These are phyloP conservation scores for Pythium monospermum DNA, from an alignment of 352 stramenopile genomes.

Conservation along the genomic window DNA sequence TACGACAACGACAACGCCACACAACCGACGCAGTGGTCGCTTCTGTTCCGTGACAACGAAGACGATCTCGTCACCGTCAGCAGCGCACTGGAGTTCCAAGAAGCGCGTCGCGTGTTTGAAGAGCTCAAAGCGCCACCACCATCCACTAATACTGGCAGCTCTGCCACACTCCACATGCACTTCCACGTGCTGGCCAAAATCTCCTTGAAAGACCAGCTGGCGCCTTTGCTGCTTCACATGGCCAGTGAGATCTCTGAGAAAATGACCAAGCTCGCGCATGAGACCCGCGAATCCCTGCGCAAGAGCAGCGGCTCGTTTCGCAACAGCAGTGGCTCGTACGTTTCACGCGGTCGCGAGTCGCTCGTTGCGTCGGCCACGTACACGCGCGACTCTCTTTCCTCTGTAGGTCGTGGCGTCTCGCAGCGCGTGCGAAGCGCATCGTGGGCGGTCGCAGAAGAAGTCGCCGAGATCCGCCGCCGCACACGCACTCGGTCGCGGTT, in stretches of 20 bases:
- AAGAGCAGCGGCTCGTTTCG: too few relatives aligned
- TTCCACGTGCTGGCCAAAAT: slow-evolving; percentile 50
- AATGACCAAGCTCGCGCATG: slow-evolving; percentile 29
- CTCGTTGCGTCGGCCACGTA: slow-evolving; percentile 40
- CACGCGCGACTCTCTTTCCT: slow-evolving; percentile 40
- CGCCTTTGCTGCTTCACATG: slow-evolving; percentile 39
- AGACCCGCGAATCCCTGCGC: slow-evolving; percentile 24
- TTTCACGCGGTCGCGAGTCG: slow-evolving; percentile 51
- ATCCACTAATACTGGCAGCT: not conserved
- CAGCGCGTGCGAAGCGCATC: slow-evolving; percentile 39
- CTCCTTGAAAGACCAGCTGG: slow-evolving; percentile 43
- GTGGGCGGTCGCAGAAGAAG: slow-evolving; percentile 33
- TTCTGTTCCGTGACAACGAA: slow-evolving; percentile 72
- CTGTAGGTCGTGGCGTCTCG: slow-evolving; percentile 38
- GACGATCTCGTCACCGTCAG: slow-evolving; percentile 58
- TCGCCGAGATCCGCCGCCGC: slow-evolving; percentile 38
- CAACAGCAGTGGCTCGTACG: too few relatives aligned
- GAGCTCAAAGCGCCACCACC: slow-evolving; percentile 23
- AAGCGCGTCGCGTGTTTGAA: slow-evolving; percentile 50
- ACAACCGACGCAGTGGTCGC: slow-evolving; percentile 29
- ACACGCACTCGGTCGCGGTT: slow-evolving; percentile 27
- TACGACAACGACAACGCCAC: slow-evolving; percentile 31
- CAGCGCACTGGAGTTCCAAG: slow-evolving; percentile 43
- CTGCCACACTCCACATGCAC: slow-evolving; percentile 28
- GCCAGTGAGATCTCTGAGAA: slow-evolving; percentile 43